phyloP scores from a whole-genome alignment of 805 yeast species.

The Cyberlindnera mississippiensis region DNA sequence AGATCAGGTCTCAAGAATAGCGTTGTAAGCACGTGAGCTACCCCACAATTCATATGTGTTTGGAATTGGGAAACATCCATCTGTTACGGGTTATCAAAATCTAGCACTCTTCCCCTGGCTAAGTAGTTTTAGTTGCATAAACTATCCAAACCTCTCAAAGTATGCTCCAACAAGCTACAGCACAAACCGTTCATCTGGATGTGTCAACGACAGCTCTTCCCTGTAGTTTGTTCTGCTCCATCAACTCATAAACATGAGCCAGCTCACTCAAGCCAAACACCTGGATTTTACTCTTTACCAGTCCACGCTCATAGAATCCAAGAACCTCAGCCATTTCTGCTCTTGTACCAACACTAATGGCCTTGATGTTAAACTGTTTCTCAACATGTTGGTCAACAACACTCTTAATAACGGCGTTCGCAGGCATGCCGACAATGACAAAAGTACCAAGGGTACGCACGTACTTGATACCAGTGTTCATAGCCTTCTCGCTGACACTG shows the following conservation, averaged over 20 bases:
- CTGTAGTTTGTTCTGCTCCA: constrained; percentile 49
- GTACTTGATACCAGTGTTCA: constrained; percentile 44
- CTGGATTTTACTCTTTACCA: constrained; percentile 56
- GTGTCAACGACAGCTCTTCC: constrained; percentile 88
- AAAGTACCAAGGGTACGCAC: constrained; percentile 58
- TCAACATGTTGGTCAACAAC: constrained; percentile 44
- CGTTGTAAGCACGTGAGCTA: no score
- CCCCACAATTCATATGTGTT: no score
- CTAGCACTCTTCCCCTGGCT: no score
- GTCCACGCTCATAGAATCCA: constrained; percentile 62
- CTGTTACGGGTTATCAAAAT: no score
- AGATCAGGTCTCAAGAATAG: no score
- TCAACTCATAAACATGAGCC: constrained; percentile 45
- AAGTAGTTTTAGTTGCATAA: no score
- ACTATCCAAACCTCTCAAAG: background rate
- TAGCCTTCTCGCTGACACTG: constrained; percentile 50
- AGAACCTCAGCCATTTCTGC: constrained; percentile 52
- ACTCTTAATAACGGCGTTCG: constrained; percentile 41
- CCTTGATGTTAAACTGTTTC: constrained; percentile 41
- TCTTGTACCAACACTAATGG: constrained; percentile 25
- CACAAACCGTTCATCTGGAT: constrained; percentile 40
- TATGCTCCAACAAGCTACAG: no score
- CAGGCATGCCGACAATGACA: constrained; percentile 58
- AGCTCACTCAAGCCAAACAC: constrained; percentile 51
- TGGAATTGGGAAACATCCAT: no score